Percentiles rank a stretch among this genome's conserved stretches.
These are phyloP conservation scores for Monosporozyma servazzii DNA, from an alignment of 805 yeast species.

Conservation along the genomic window DNA sequence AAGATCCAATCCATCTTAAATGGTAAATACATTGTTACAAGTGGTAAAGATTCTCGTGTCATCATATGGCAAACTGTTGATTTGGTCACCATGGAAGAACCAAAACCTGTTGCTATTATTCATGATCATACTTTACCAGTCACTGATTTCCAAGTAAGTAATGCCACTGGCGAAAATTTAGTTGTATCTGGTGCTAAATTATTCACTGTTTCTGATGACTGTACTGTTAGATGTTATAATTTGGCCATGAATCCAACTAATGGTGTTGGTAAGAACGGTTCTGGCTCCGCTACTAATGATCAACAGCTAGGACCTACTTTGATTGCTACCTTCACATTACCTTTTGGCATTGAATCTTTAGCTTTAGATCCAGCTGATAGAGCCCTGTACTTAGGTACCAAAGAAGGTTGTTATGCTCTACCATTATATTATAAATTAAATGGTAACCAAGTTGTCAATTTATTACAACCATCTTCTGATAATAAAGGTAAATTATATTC, in stretches of 20 bases:
- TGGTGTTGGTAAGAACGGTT: not conserved
- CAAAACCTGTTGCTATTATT: constrained; percentile 50
- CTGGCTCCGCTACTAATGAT: constrained; percentile 2
- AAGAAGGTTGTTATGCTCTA: constrained; percentile 39
- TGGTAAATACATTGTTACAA: constrained; percentile 58
- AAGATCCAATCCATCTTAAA: constrained; percentile 51
- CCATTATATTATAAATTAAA: constrained; percentile 25
- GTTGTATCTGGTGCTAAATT: constrained; percentile 45
- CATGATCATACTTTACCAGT: constrained; percentile 48
- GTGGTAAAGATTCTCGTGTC: constrained; percentile 75
- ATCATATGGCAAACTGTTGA: constrained; percentile 66
- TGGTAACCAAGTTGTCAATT: constrained; percentile 38
- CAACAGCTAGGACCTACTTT: constrained; percentile 31
- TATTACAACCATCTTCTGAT: constrained; percentile 40
- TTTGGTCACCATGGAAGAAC: constrained; percentile 33
- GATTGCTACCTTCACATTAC: constrained; percentile 64
- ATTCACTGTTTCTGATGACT: constrained; percentile 63
- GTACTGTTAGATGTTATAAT: constrained; percentile 66
- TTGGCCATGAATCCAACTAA: constrained; percentile 27
- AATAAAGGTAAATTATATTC: constrained; percentile 31
- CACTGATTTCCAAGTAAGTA: constrained; percentile 33
- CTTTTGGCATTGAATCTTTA: constrained; percentile 46
- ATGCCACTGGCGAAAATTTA: constrained; percentile 36
- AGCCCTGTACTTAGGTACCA: constrained; percentile 58
- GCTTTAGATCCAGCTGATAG: constrained; percentile 74